phyloP scores from a whole-genome alignment of 352 stramenopile genomes.

The Phytophthora gonapodyides region DNA sequence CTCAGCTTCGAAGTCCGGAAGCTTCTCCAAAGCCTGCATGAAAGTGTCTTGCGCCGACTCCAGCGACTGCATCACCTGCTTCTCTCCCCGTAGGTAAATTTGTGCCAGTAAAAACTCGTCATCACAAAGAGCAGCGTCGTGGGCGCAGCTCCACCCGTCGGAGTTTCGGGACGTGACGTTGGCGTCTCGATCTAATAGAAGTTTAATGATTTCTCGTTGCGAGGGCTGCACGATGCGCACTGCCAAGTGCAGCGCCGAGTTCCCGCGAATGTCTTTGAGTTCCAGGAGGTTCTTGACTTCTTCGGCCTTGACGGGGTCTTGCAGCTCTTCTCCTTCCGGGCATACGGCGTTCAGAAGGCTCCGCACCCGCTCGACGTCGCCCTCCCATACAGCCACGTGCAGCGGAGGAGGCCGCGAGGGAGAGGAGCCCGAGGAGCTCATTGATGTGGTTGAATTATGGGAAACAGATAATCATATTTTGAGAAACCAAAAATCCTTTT shows the following conservation, averaged over 20 bases:
- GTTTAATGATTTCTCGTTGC: slow-evolving; percentile 63
- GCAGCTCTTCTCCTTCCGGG: slow-evolving; percentile 15
- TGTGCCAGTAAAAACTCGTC: slow-evolving; percentile 77
- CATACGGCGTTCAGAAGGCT: slow-evolving; percentile 37
- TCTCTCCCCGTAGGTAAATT: slow-evolving; percentile 65
- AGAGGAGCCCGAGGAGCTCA: too few species aligned
- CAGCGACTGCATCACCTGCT: slow-evolving; percentile 58
- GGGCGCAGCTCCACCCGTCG: slow-evolving; percentile 76
- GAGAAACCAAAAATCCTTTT: too few species aligned
- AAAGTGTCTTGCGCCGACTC: slow-evolving; percentile 57
- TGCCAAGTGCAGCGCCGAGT: slow-evolving; percentile 77
- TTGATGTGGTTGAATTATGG: too few species aligned
- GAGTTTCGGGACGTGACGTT: slow-evolving; percentile 38
- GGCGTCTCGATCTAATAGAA: slow-evolving; percentile 53
- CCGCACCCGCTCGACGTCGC: slow-evolving; percentile 44
- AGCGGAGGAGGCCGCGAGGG: slow-evolving; percentile 34
- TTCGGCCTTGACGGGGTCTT: slow-evolving; percentile 9
- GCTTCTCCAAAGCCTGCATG: slow-evolving; percentile 59
- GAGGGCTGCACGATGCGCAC: slow-evolving; percentile 63
- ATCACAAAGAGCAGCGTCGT: slow-evolving; percentile 75
- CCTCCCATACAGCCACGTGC: slow-evolving; percentile 77
- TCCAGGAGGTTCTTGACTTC: slow-evolving; percentile 52
- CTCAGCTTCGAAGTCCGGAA: slow-evolving; percentile 82
- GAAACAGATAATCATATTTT: too few species aligned
- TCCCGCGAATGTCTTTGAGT: slow-evolving; percentile 59